phyloP scores from a whole-genome alignment of 108 stramenopile genomes.

The Mediolabrus comicus region DNA sequence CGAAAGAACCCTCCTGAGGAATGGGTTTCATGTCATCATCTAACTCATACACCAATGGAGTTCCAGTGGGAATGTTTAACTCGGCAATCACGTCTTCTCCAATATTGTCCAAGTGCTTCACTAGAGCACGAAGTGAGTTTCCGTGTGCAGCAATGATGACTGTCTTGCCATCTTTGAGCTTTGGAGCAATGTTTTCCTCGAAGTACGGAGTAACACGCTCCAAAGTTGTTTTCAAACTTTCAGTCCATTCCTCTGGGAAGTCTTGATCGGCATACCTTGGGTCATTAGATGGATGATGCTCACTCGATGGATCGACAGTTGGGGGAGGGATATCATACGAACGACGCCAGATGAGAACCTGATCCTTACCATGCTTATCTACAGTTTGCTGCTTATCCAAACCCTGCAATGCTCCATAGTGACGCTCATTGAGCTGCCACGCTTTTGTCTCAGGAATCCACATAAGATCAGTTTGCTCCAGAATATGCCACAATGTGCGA shows the following conservation, averaged over 20 bases:
- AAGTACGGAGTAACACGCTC: conserved; percentile 94
- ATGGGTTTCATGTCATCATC: conserved; percentile 93
- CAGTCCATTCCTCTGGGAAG: conserved; percentile 73
- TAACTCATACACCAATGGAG: conserved; percentile 92
- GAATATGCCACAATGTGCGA: conserved; percentile 78
- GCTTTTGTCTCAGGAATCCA: conserved; percentile 83
- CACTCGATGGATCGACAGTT: conserved; percentile 61
- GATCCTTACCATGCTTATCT: conserved; percentile 94
- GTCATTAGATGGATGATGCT: conserved; percentile 89
- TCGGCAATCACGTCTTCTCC: conserved; percentile 87
- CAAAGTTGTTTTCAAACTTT: conserved; percentile 88
- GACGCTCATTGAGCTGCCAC: conserved; percentile 96
- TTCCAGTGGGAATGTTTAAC: conserved; percentile 98
- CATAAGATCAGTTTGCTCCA: conserved; percentile 85
- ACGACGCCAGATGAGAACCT: conserved; percentile 94
- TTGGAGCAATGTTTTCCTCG: conserved; percentile 85
- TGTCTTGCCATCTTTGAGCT: conserved; percentile 90
- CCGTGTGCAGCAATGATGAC: conserved; percentile 99
- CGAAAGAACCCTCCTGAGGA: conserved; percentile 80
- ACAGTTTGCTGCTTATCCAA: conserved; percentile 98
- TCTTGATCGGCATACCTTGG: conserved; percentile 81
- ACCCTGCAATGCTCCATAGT: conserved; percentile 92
- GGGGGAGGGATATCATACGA: conserved; percentile 97
- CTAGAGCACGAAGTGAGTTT: conserved; percentile 97
- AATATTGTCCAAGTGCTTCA: conserved; percentile 97